phyloP scores from a whole-genome alignment of 805 yeast species.

The Metschnikowia peoriensis region DNA sequence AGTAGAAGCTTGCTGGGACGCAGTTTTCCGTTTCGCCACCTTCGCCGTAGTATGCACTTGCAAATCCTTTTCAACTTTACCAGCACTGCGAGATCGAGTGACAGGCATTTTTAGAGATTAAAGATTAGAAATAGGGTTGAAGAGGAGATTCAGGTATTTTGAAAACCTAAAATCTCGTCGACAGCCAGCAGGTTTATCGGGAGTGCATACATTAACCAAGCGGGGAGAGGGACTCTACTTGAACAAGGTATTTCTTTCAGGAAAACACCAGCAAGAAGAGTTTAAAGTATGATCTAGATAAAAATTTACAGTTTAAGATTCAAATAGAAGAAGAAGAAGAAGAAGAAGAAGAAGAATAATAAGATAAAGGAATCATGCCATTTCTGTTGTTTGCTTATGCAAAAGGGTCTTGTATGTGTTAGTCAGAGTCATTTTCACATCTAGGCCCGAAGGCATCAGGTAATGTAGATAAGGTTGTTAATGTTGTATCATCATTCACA shows the following conservation, averaged over 20 bases:
- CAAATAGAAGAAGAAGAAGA: neutral
- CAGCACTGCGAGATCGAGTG: slow-evolving; percentile 4
- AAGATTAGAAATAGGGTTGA: no score
- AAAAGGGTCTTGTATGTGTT: slow-evolving; percentile 19
- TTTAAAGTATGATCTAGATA: neutral
- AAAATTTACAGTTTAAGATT: neutral
- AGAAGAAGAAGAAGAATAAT: neutral
- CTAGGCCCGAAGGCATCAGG: slow-evolving; percentile 20
- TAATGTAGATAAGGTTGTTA: slow-evolving; percentile 23
- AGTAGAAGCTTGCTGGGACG: neutral
- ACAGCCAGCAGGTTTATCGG: neutral
- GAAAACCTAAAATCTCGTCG: neutral
- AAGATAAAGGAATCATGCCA: no score
- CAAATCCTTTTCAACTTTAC: neutral
- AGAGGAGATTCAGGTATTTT: neutral
- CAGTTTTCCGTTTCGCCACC: slow-evolving; percentile 1
- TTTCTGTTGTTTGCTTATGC: neutral
- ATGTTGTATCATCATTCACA: slow-evolving; percentile 21
- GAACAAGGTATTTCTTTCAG: no score
- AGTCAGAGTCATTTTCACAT: slow-evolving; percentile 19
- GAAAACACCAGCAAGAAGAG: no score
- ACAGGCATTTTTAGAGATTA: slow-evolving; percentile 3
- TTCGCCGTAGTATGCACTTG: neutral
- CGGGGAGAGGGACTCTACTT: neutral
- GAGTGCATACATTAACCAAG: neutral